Evolutionary conservation across 2,329 filamentous ascomycete species (phyloP), one percentile per base, ranked within the genome.

Genomic region (Epichloe uncinata): DNA sequence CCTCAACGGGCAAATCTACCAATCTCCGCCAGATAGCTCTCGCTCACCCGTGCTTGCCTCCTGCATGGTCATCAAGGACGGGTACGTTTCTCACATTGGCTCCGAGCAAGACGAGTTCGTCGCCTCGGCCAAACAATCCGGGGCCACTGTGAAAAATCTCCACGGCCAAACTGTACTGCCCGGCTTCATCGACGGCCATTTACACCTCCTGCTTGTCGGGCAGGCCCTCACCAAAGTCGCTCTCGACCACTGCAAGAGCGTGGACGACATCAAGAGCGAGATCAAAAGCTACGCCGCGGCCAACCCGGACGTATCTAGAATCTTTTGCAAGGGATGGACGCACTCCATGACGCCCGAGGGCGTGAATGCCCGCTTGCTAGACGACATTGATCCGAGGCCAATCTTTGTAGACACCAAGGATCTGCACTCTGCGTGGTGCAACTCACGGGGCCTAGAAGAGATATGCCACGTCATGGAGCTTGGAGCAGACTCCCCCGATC

Each of bases 391-490:
- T 50, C 62, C 69, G 1, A 62, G 75, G 38, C 75, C 77, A 1
- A 77, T 79, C 30, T 78, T 74, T 50, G 69, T 79, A 50, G 75
- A 79, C 52, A 71, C 73, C 3, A 77, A 77, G 54, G 75, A 78
- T 49, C 61, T 79, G 54, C 76, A 79, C 56, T 75, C 73, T 0
- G 71, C 72, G 1, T 79, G 76, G 76, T 78, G 75, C 59, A 79
- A 73, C 55, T 70, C 66, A 7, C 66, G 71, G 1, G 77, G 71
- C 0, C 57, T 79, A 6, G 54, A 64, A 42, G 76, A 79, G 58
- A 66, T 63, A 2, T 57, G 55, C 47, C 37, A 48, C 13, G 48
- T 55, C 38, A 62, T 79, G 61, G 65, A 63, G 3, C 61, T 77
- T 7, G 62, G 69, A 33, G 62, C 69, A 2, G 54, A 57, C 4